Base-by-base conservation (phyloP, 2,329 filamentous ascomycete genomes). In the Colletotrichum lindemuthianum region DNA sequence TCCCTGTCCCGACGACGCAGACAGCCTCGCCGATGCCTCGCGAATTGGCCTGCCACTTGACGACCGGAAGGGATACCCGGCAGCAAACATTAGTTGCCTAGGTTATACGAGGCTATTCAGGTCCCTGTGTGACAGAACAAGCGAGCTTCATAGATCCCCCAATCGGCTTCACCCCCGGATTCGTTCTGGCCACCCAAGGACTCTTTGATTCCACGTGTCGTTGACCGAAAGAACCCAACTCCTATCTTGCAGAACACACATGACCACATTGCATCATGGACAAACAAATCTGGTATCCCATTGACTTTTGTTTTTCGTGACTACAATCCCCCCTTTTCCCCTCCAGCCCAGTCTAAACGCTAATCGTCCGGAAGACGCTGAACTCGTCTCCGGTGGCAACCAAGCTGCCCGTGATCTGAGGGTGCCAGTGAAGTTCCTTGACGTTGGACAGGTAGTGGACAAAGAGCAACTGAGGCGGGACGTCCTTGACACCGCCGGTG, bases 351-450 rank as follows among this genome's bases (percentile, higher is more conserved):
- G 24, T 74, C 76, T 84, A 94, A 60, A 94, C 91, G 75, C 90
- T 93, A 74, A 95, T 95, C 2, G 92, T 94, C 76, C 91, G 89
- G 79, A 94, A 92, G 52, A 93, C 88, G 73, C 90, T 92, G 78
- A 99, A 97, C 78, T 90, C 90, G 73, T 93, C 91, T 9, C 96
- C 96, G 1, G 96, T 99, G 2, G 93, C 93, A 79, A 98, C 90
- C 66, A 98, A 80, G 39, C 89, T 89, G 36, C 96, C 96, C 1
- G 93, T 92, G 75, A 98, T 97, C 81, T 99, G 96, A 39, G 91
- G 92, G 80, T 98, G 95, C 95, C 96, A 99, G 80, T 99, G 96
- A 41, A 94, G 81, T 80, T 99, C 96, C 86, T 97, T 98, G 60
- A 93, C 93, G 71, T 92, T 90, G 72, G 96, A 91, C 82, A 96